Percentiles rank a stretch among this genome's conserved stretches.
Evolutionary conservation across 2,329 filamentous ascomycete species (phyloP).

Genomic region (Tolypocladium sp.): DNA sequence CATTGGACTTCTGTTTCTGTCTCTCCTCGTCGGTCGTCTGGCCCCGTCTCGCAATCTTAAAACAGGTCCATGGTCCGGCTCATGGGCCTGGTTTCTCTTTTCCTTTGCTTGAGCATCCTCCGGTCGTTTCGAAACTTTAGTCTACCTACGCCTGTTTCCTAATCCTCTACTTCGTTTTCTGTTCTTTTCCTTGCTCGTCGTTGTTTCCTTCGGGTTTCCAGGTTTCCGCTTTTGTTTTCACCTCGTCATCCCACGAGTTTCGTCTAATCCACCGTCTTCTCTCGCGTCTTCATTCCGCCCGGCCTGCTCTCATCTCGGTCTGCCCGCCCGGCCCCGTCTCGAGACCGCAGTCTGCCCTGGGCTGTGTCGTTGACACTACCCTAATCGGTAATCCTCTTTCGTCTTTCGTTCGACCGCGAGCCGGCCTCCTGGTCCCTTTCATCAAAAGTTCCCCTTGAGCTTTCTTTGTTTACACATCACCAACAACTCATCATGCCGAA

Average conservation of each 20-base stretch:
- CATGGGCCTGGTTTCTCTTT: conserved; percentile 11
- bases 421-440: conserved; percentile 4
- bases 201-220: not conserved
- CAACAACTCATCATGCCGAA: conserved; percentile 32
- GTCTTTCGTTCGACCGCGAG: conserved; percentile 4
- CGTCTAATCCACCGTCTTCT: not conserved
- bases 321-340: not conserved
- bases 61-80: conserved; percentile 9
- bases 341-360: not conserved
- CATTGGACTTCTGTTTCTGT: conserved; percentile 4
- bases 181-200: conserved; percentile 12
- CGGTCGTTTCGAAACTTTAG: conserved; percentile 4
- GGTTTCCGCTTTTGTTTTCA: conserved; percentile 16
- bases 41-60: conserved; percentile 6
- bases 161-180: not conserved
- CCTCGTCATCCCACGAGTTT: conserved; percentile 4
- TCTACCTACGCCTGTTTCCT: conserved; percentile 1
- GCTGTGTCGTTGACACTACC: not conserved
- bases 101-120: conserved; percentile 6
- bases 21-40: conserved; percentile 1
- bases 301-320: too few species aligned
- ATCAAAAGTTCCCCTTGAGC: not conserved
- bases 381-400: conserved; percentile 9
- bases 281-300: too few species aligned
- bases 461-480: conserved; percentile 6